Base-by-base conservation (phyloP, 139 green algal genomes). In the Tetradesmus obliquus region DNA sequence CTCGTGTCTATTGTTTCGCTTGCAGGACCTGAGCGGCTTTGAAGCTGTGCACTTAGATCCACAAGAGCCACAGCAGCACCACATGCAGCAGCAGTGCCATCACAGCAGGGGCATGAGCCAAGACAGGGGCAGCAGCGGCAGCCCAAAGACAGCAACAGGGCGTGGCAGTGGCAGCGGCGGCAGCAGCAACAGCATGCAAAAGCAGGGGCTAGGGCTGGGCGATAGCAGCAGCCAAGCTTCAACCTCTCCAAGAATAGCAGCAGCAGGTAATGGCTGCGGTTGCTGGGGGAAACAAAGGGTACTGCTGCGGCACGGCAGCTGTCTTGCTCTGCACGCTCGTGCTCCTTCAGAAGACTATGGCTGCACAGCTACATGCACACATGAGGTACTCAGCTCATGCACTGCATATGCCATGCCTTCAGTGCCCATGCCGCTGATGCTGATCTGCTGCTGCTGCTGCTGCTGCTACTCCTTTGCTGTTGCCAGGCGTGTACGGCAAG, bases 11-110 rank as follows among this genome's bases (percentile, higher is more conserved):
- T 22, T 79, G 20, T 79, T 19, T 79, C 45, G 15, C 24, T 53
- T 90, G 88, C 88, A 86, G 74, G 88, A 91, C 24, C 22, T 91
- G 58, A 86, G 76, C 32, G 88, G 87, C 13, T 91, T 91, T 87
- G 88, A 91, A 82, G 9, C 80, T 60, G 13, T 84, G 53, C 55
- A 72, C 20, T 12, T 57, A 15, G 24, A 60, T 57, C 83, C 83
- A 88, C 55, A 8, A 55, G n/a, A 8, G 51, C 20, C 12, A 54
- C 51, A 53, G 19, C 53, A 88, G 83, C 55, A 69, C 54, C 82
- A 86, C 3, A 9, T 7, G 82, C 83, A 88, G 53, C 51, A 79
- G 87, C 20, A 79, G 87, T 51, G 79, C 74, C 22, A 24, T 6
- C 51, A 32, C 22, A 15, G 32, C 87, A 84, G 20, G 24, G 9